These are phyloP conservation scores for Aspergillus brunneoviolaceus DNA, from an alignment of 2,329 filamentous ascomycete species.

Conservation along the genomic window DNA sequence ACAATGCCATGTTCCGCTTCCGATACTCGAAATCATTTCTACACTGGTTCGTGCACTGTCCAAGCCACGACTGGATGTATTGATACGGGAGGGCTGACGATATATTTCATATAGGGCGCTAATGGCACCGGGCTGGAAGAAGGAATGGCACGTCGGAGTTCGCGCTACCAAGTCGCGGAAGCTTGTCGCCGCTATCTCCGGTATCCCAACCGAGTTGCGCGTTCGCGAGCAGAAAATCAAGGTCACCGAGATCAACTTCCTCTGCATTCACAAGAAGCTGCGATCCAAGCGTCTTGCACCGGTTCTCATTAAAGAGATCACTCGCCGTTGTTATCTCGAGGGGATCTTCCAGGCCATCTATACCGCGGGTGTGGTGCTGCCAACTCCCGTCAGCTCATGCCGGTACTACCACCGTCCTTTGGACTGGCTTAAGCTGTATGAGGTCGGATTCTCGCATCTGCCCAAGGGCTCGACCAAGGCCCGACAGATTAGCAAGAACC, in stretches of 20 bases:
- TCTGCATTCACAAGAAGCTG: slow-evolving; percentile 97
- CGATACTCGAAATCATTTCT: slow-evolving; percentile 89
- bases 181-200: slow-evolving; percentile 93
- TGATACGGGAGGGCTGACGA: background rate
- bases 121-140: slow-evolving; percentile 90
- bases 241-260: slow-evolving; percentile 94
- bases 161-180: slow-evolving; percentile 79
- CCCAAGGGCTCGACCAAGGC: slow-evolving; percentile 79
- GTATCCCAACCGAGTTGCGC: slow-evolving; percentile 79
- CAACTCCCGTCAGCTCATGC: slow-evolving; percentile 87
- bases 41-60: slow-evolving; percentile 63
- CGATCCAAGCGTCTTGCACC: slow-evolving; percentile 88
- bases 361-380: slow-evolving; percentile 86
- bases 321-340: slow-evolving; percentile 80
- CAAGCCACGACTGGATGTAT: background rate
- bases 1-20: slow-evolving; percentile 96
- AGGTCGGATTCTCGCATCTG: slow-evolving; percentile 88
- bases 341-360: slow-evolving; percentile 95
- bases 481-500: slow-evolving; percentile 83
- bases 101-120: slow-evolving; percentile 67
- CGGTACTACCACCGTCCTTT: slow-evolving; percentile 93
- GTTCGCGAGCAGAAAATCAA: slow-evolving; percentile 74
- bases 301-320: slow-evolving; percentile 96
- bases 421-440: slow-evolving; percentile 94
- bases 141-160: slow-evolving; percentile 93